A percentile compares a stretch with the other conserved stretches of the same genome.
Conservation (phyloP, 805 yeast genomes). For the Kodamaea sagamina region DNA sequence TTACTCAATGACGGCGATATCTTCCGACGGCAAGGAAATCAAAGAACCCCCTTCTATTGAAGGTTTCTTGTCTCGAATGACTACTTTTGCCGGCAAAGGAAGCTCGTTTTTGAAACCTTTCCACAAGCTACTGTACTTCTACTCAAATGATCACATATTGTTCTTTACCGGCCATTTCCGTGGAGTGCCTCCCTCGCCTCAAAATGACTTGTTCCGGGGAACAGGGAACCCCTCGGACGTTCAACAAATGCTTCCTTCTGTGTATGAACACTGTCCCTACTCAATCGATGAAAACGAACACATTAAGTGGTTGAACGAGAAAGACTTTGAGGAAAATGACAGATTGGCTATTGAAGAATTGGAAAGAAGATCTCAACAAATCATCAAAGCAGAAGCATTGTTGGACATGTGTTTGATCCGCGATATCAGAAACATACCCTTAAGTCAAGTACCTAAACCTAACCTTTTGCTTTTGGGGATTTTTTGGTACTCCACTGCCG, state of each 20-base stretch:
- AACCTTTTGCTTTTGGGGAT: conserved; percentile 30
- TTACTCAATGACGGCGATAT: conserved; percentile 34
- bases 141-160: conserved; percentile 60
- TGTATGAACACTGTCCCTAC: conserved; percentile 56
- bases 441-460: conserved; percentile 20
- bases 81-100: conserved; percentile 50
- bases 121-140: conserved; percentile 61
- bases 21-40: conserved; percentile 9
- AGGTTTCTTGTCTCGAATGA: conserved; percentile 69
- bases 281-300: conserved; percentile 51
- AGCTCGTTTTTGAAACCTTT: conserved; percentile 41
- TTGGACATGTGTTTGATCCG: conserved; percentile 58
- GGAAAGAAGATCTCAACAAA: conserved; percentile 57
- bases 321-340: conserved; percentile 54
- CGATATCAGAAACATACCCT: conserved; percentile 37
- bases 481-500: conserved; percentile 33
- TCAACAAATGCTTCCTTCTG: conserved; percentile 19
- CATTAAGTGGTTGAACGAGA: conserved; percentile 59
- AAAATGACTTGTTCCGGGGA: conserved; percentile 20
- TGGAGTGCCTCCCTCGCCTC: conserved; percentile 64
- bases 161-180: conserved; percentile 55
- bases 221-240: neutral
- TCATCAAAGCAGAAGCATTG: conserved; percentile 59
- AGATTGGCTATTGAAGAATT: conserved; percentile 61
- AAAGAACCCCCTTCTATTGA: conserved; percentile 75